These are phyloP conservation scores for Zymoseptoria tritici DNA, from an alignment of 2,329 filamentous ascomycete genomes.

Conservation along the genomic window DNA sequence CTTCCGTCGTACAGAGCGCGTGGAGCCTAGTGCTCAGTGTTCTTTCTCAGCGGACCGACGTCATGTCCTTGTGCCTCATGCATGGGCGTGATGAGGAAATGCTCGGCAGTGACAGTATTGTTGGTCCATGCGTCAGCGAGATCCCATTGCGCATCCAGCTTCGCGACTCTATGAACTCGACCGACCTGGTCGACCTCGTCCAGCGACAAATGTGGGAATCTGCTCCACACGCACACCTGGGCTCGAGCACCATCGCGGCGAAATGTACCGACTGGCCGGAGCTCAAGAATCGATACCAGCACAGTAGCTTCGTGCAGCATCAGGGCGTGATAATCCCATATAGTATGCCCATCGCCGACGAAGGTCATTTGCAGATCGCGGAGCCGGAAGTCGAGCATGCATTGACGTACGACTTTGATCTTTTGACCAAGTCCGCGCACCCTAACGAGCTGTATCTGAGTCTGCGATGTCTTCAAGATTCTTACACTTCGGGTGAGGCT, in stretches of 20 bases:
- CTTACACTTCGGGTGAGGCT: background rate
- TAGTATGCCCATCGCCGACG: background rate
- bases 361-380: background rate
- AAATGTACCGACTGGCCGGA: background rate
- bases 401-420: background rate
- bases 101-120: background rate
- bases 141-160: background rate
- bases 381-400: background rate
- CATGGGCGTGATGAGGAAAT: background rate
- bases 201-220: background rate
- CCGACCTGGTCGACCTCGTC: background rate
- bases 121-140: background rate
- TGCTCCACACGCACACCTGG: background rate
- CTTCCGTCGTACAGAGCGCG: background rate
- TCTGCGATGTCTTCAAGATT: background rate
- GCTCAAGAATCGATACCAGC: background rate
- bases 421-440: background rate
- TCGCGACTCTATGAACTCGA: background rate
- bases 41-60: background rate
- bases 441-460: background rate
- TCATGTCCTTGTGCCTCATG: background rate
- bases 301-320: conserved; percentile 1
- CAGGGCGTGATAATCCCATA: background rate
- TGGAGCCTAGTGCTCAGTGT: background rate
- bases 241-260: background rate